Evolutionary conservation across 75 land plant species (phyloP).

Genomic region (Gnetum montanum): DNA sequence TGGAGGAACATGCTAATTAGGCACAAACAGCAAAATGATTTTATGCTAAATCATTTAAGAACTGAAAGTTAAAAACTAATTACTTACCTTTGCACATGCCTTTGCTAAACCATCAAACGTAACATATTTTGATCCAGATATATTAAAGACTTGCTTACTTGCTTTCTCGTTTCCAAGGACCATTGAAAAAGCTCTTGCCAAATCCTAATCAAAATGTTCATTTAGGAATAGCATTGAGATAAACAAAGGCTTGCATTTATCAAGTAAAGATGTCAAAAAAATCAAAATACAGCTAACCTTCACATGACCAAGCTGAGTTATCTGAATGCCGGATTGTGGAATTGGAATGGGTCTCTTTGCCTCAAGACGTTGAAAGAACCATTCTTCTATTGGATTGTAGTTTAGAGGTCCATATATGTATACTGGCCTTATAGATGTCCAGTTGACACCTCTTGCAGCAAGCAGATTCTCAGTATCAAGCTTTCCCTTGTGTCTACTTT

Average conservation of each 20-base stretch:
- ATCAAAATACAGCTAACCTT: conserved; percentile 47
- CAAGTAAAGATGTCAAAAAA: not conserved
- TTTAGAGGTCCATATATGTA: conserved; percentile 97
- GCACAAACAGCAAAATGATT: not conserved
- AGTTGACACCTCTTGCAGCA: conserved; percentile 60
- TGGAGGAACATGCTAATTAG: too few relatives aligned
- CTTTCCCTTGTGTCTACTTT: conserved; percentile 98
- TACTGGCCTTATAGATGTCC: conserved; percentile 93
- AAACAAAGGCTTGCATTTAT: not conserved
- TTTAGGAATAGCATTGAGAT: not conserved
- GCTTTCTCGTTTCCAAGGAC: conserved; percentile 82
- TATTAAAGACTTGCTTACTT: conserved; percentile 83
- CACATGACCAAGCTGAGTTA: conserved; percentile 97
- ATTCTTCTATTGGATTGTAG: conserved; percentile 97
- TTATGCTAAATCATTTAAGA: too few relatives aligned
- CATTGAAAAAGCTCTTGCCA: conserved; percentile 70
- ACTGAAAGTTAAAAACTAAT: too few relatives aligned
- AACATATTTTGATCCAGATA: conserved; percentile 89
- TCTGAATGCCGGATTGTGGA: conserved; percentile 80
- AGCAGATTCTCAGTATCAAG: conserved; percentile 90
- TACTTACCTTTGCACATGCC: conserved; percentile 98
- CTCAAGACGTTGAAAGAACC: conserved; percentile 98
- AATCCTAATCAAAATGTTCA: conserved; percentile 40
- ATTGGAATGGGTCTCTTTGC: conserved; percentile 95
- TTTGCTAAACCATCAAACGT: conserved; percentile 94